These are phyloP conservation scores for Lactifluus hygrophoroides DNA, from an alignment of 768 basidiomycete species.

Conservation along the genomic window DNA sequence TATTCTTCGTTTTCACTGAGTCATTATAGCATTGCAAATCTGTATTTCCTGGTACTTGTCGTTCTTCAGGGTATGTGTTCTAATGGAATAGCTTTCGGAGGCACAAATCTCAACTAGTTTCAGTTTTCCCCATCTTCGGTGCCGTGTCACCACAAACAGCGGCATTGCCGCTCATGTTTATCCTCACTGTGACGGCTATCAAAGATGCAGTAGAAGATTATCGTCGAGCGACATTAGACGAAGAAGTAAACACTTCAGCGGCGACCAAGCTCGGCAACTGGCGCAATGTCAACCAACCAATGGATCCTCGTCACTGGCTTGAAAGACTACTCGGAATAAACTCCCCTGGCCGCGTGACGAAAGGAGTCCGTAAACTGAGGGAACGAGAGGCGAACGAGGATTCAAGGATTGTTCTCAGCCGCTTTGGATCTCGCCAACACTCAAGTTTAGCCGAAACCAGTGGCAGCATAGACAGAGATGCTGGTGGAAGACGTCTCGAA, in stretches of 20 bases:
- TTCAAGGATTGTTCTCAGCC: constrained; percentile 53
- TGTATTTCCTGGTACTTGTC: constrained; percentile 84
- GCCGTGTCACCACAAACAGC: constrained; percentile 75
- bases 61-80: constrained; percentile 55
- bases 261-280: constrained; percentile 84
- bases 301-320: constrained; percentile 66
- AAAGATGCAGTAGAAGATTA: constrained; percentile 97
- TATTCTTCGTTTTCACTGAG: constrained; percentile 8
- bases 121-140: constrained; percentile 88
- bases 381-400: constrained; percentile 68
- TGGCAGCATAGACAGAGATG: constrained; percentile 14
- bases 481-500: constrained; percentile 22
- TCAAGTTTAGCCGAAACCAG: constrained; percentile 29
- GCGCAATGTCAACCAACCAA: constrained; percentile 83
- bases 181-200: constrained; percentile 80
- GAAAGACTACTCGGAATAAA: constrained; percentile 67
- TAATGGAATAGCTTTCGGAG: neutral
- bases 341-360: constrained; percentile 65
- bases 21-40: constrained; percentile 64
- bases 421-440: constrained; percentile 26
- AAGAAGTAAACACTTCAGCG: constrained; percentile 92
- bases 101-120: constrained; percentile 13
- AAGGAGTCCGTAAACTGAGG: constrained; percentile 77
- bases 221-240: constrained; percentile 78
- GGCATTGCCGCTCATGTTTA: constrained; percentile 80